Evolutionary conservation across 164 flowering plant genomes (phyloP), one percentile per base, ranked within the genome.

Genomic region (Berberis thunbergii): DNA sequence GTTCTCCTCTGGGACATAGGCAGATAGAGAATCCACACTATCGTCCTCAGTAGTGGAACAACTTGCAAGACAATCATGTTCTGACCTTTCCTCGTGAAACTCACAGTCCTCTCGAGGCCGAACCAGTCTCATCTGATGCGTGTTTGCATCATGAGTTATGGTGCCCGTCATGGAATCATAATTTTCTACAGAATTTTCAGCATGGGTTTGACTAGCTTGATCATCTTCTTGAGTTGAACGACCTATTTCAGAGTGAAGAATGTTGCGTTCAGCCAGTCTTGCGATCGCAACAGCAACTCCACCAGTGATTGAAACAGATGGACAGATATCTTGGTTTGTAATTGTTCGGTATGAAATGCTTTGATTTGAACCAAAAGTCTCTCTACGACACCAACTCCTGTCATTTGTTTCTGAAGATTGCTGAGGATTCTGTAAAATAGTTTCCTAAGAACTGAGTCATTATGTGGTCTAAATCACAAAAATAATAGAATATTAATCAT

Each of bases 201-300:
- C 60, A 52, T 54, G 63, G 49, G 13, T 53, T 60, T 49, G 62
- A 61, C 8, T 10, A 41, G 68, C 12, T 4, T 54, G 46, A 43
- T 41, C 48, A 49, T 7, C 12, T 26, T 63, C 67, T 7, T n/a
- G 54, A 48, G 41, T 59, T 10, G 64, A 63, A 13, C 50, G 56
- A 40, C n/a, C 66, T 48, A 56, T 7, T 45, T 54, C 68, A 2
- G 66, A 57, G 3, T 49, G 61, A 49, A 39, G 68, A 64, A 64
- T 60, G 52, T 67, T 68, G 0, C 49, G 61, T 55, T 72, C 71
- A 1, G 69, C 75, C 49, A 68, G 7, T 55, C 65, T 68, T 64
- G 75, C 75, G 68, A 68, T 64, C 40, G 71, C 75, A 64, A 63
- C 45, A 7, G 71, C 75, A 43, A 68, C 49, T 54, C 75, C 75